Conservation (phyloP, 1,284 basidiomycete genomes). For the Apiotrichum porosum region DNA sequence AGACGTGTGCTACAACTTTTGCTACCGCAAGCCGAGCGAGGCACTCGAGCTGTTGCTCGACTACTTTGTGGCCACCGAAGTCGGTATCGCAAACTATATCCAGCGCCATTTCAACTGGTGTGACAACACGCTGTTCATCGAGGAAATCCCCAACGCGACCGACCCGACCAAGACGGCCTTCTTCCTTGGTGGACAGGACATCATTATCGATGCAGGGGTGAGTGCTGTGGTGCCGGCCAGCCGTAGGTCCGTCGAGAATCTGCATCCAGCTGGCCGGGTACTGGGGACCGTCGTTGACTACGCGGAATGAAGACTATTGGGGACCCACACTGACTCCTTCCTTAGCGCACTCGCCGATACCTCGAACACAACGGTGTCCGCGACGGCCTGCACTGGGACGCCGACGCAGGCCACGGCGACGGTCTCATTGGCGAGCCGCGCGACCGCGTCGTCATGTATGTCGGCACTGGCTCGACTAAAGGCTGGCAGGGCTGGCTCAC, state of each 20-base stretch:
- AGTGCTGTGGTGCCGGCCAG: too few species aligned
- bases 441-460: constrained; percentile 62
- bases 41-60: constrained; percentile 72
- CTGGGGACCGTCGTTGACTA: too few species aligned
- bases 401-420: constrained; percentile 65
- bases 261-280: too few species aligned
- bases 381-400: constrained; percentile 65
- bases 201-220: constrained; percentile 68
- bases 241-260: too few species aligned
- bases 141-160: constrained; percentile 73
- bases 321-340: too few species aligned
- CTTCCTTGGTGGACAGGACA: constrained; percentile 73
- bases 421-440: constrained; percentile 60
- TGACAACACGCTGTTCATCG: constrained; percentile 81
- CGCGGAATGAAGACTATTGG: too few species aligned
- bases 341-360: constrained; percentile 66
- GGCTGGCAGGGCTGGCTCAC: constrained; percentile 34
- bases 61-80: constrained; percentile 78
- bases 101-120: constrained; percentile 65
- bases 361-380: constrained; percentile 64
- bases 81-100: constrained; percentile 78
- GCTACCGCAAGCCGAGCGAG: constrained; percentile 63
- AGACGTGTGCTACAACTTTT: constrained; percentile 85
- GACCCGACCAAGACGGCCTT: constrained; percentile 56
- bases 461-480: constrained; percentile 46